Conservation (phyloP, 345 rosid species). For the Excoecaria cochinchinensis region DNA sequence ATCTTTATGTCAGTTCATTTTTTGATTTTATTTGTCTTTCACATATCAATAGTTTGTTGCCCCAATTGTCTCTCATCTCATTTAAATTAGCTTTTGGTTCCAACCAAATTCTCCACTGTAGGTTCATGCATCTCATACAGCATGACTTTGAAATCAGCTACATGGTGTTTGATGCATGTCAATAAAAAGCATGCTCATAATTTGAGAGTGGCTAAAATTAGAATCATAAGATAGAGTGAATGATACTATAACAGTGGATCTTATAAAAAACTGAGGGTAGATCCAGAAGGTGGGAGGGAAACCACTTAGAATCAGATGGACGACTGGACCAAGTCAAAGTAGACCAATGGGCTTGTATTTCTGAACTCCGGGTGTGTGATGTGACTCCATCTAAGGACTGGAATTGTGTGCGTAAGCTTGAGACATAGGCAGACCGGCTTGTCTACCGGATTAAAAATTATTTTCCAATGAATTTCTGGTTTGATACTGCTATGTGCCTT, state of each 20-base stretch:
- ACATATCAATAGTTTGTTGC: neutral
- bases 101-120: too few species aligned
- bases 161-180: neutral
- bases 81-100: neutral
- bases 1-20: neutral
- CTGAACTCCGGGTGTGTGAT: neutral
- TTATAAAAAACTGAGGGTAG: neutral
- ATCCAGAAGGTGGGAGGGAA: neutral
- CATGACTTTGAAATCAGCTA: neutral
- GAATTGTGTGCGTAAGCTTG: neutral
- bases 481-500: neutral
- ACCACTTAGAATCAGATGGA: conserved; percentile 1
- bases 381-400: neutral
- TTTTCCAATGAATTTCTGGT: neutral
- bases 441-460: neutral
- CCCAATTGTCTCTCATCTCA: neutral
- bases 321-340: neutral
- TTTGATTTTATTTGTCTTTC: neutral
- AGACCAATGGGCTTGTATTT: neutral
- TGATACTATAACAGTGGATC: too few species aligned
- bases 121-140: neutral
- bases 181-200: neutral
- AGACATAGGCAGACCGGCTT: neutral
- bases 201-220: neutral
- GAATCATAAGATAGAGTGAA: too few species aligned